Base-by-base conservation (phyloP, 768 basidiomycete species). In the Leccinellum luteum region DNA sequence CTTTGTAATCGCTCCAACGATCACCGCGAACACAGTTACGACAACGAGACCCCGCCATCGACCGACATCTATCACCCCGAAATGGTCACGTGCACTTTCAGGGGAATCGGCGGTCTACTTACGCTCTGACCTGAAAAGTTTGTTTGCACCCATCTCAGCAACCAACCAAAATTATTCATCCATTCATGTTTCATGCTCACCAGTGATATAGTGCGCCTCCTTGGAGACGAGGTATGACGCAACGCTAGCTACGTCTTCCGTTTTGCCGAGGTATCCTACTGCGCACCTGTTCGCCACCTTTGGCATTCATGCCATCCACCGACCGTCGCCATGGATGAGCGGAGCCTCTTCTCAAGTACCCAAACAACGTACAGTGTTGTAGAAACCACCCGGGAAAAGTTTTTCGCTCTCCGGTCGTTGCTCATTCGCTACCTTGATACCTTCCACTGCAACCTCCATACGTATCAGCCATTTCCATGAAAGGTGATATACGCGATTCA, bases 211-310 rank as follows among this genome's bases (percentile, higher is more conserved):
- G 48, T 59, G 57, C 2, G 66, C 64, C 47, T 66, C 69, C 59
- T 66, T 69, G 17, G 72, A 69, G 21, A 65, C 69, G 13, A 76
- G 59, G 50, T 65, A 74, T 14, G 70, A 71, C 21, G 73, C 68
- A 4, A 69, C 30, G n/a, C 62, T 64, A 7, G 64, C 67, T 14
- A 72, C 63, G 21, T 70, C 64, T 21, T 64, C 60, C 2, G 63
- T 30, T 19, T 55, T 60, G 17, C 60, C 61, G 10, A 59, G 45
- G 48, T 61, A 58, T 21, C 65, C 50, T 13, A 59, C 44, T 25
- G 55, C 51, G 32, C 44, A 35, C 10, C 38, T 50, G 1, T 57
- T 38, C n/a, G 48, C 54, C 32, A 54, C 38, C 51, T 54, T 47
- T 43, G 41, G 2, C 41, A 43, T 6, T 5, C 41, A 38, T 7